Percentiles rank a stretch among this genome's conserved stretches.
Conservation (phyloP, 2,329 filamentous ascomycete species). For the Neocucurbitaria cava region DNA sequence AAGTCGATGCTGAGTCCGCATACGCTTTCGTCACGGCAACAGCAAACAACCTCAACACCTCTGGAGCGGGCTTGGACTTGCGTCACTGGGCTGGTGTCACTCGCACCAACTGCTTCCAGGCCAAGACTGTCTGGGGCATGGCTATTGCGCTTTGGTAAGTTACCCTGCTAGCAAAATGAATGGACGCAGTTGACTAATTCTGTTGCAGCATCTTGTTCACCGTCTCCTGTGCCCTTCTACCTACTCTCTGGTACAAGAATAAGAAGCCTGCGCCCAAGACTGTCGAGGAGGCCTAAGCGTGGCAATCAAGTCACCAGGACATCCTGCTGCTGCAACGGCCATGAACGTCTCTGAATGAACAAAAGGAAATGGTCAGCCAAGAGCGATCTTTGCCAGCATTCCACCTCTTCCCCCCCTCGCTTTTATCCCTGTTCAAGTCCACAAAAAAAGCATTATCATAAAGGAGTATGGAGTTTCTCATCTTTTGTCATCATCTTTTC, state of each 20-base stretch:
- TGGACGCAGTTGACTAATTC: conserved; percentile 12
- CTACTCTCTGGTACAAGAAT: conserved; percentile 58
- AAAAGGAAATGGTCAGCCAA: conserved; percentile 28
- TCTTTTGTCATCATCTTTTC: conserved; percentile 19
- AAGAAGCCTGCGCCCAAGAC: conserved; percentile 52
- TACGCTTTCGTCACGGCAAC: conserved; percentile 63
- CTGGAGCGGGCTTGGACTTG: conserved; percentile 59
- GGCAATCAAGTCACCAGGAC: background rate
- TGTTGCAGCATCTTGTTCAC: conserved; percentile 54
- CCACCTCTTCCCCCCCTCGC: background rate
- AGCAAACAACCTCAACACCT: conserved; percentile 58
- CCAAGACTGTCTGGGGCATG: conserved; percentile 88
- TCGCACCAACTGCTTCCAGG: conserved; percentile 74
- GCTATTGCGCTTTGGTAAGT: conserved; percentile 76
- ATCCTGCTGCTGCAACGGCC: background rate
- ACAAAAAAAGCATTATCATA: conserved; percentile 27
- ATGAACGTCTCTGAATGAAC: conserved; percentile 1
- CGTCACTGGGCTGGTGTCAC: conserved; percentile 65
- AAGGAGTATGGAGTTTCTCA: conserved; percentile 26
- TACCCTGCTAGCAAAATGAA: fast-evolving
- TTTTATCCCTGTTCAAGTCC: conserved; percentile 4
- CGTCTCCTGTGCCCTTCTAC: conserved; percentile 53
- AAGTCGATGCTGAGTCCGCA: conserved; percentile 54
- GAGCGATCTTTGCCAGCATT: conserved; percentile 21
- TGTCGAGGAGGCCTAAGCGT: conserved; percentile 38